These are phyloP conservation scores for Botrytis fabae DNA, from an alignment of 2,329 filamentous ascomycete species.

Conservation along the genomic window DNA sequence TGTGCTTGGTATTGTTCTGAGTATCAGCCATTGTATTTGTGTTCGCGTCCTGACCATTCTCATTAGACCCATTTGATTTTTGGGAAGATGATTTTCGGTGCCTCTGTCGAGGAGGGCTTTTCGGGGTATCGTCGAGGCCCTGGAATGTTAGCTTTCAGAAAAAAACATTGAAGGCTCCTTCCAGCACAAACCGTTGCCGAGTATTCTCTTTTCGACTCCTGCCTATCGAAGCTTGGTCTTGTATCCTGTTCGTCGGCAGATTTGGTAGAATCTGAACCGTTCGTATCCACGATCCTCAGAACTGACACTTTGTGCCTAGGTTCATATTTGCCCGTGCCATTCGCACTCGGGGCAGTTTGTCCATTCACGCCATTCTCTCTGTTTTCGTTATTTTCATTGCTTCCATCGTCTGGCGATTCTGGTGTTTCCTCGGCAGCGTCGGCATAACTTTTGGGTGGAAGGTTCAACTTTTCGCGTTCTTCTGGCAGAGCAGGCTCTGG, in stretches of 20 bases:
- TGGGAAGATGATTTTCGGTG: constrained; percentile 34
- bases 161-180: background rate
- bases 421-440: constrained; percentile 39
- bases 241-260: constrained; percentile 24
- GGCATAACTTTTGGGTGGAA: constrained; percentile 45
- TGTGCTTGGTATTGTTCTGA: constrained; percentile 20
- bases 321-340: background rate
- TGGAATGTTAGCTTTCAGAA: constrained; percentile 26
- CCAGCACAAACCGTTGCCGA: constrained; percentile 33
- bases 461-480: constrained; percentile 39
- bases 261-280: constrained; percentile 24
- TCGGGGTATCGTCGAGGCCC: constrained; percentile 39
- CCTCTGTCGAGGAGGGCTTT: constrained; percentile 34
- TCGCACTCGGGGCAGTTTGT: constrained; percentile 17
- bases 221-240: constrained; percentile 31
- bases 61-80: constrained; percentile 30
- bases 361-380: constrained; percentile 14
- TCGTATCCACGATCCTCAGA: constrained; percentile 36
- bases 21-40: constrained; percentile 11
- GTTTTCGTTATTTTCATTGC: constrained; percentile 15
- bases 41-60: constrained; percentile 20
- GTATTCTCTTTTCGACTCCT: constrained; percentile 36
- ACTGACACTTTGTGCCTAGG: constrained; percentile 31
- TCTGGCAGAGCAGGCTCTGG: constrained; percentile 40
- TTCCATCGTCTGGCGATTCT: constrained; percentile 20